phyloP scores from a whole-genome alignment of 805 yeast species.

The Yarrowia sp. region DNA sequence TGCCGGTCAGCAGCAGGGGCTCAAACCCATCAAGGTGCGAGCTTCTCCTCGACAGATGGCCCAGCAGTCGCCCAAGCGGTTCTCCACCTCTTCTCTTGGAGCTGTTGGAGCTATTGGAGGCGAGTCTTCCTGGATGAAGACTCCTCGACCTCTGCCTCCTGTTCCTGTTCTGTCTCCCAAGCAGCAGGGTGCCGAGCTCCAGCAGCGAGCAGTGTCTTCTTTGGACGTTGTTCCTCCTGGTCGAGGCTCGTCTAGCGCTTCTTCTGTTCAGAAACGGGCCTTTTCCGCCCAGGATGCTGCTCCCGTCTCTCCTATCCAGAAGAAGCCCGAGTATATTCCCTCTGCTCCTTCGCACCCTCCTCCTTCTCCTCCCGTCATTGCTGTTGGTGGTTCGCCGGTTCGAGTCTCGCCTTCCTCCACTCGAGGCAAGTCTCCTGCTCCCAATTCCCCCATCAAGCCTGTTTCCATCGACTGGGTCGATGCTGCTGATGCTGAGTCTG shows the following conservation, averaged over 20 bases:
- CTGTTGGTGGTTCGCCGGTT: background rate
- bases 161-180: slow-evolving; percentile 13
- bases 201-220: slow-evolving; percentile 6
- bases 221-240: background rate
- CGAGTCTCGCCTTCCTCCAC: background rate
- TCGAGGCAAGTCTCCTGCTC: slow-evolving; percentile 4
- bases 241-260: background rate
- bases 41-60: slow-evolving; percentile 33
- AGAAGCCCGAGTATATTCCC: slow-evolving; percentile 5
- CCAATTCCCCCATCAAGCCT: background rate
- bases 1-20: background rate
- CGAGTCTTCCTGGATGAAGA: slow-evolving; percentile 26
- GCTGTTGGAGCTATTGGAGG: slow-evolving; percentile 13
- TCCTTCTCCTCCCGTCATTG: slow-evolving; percentile 6
- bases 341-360: slow-evolving; percentile 34
- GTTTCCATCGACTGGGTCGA: slow-evolving; percentile 19
- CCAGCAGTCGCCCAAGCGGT: slow-evolving; percentile 22
- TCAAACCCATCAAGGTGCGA: slow-evolving; percentile 17
- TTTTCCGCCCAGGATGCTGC: background rate
- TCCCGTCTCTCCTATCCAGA: slow-evolving; percentile 9
- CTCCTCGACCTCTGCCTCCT: slow-evolving; percentile 29
- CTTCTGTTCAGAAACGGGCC: slow-evolving; percentile 5
- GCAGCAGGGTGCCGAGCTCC: background rate
- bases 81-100: background rate
- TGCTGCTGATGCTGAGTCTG: slow-evolving; percentile 1